phyloP scores from a whole-genome alignment of 2,329 filamentous ascomycete genomes.

The Botrytis aclada region DNA sequence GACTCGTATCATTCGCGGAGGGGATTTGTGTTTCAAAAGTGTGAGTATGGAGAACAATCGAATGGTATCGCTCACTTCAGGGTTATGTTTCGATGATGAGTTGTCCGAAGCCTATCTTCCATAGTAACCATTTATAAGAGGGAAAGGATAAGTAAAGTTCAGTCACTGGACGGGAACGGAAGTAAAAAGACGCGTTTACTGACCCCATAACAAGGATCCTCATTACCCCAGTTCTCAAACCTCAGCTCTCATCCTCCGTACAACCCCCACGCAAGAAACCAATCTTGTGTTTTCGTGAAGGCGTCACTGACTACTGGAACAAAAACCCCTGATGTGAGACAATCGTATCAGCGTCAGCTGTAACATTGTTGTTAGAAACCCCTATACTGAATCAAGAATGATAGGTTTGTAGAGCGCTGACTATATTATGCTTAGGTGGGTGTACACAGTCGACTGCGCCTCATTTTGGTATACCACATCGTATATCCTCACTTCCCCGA shows the following conservation, averaged over 20 bases:
- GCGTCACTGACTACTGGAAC: not conserved
- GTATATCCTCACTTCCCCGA: not conserved
- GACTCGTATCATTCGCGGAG: not conserved
- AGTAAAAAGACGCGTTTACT: not conserved
- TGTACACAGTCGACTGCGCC: not conserved
- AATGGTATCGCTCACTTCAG: not conserved
- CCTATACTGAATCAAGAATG: not conserved
- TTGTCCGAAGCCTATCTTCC: not conserved
- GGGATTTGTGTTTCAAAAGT: not conserved
- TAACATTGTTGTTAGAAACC: not conserved
- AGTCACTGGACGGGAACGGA: slow-evolving; percentile 1
- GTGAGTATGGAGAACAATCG: not conserved
- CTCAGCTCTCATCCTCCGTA: not conserved
- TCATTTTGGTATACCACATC: not conserved
- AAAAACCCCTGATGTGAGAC: not conserved
- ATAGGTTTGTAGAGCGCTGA: not conserved
- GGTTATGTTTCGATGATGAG: not conserved
- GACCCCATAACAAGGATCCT: slow-evolving; percentile 10
- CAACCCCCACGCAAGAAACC: slow-evolving; percentile 3
- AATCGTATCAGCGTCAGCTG: slow-evolving; percentile 3
- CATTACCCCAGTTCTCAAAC: slow-evolving; percentile 11
- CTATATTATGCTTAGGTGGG: not conserved
- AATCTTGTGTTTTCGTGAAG: slow-evolving; percentile 8
- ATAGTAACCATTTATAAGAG: not conserved
- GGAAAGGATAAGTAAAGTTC: not conserved